Base-by-base conservation (phyloP, 306 rosid genomes). In the Fragaria ananassa region DNA sequence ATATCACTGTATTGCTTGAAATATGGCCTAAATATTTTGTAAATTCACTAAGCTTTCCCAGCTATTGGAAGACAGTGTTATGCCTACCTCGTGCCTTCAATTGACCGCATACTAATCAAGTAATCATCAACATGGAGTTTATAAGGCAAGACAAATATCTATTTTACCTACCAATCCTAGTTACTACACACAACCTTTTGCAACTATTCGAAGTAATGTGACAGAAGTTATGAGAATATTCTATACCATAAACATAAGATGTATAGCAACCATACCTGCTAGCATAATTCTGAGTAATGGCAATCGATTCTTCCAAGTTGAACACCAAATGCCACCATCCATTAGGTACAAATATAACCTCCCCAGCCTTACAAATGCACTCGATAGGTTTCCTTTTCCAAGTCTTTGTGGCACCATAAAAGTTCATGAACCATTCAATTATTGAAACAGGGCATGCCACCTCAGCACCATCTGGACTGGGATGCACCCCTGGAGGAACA, bases 261-360 rank as follows among this genome's bases (percentile, higher is more conserved):
- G 42, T 39, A 27, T 35, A 53, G 71, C 44, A 71, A 85, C 14
- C 67, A 74, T 73, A 92, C 98, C 95, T 95, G 84, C 97, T 92
- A 60, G 88, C 98, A 71, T 88, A 92, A 83, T 95, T 95, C 85
- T 95, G 97, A 15, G 98, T 95, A 77, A 95, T 92, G 82, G 96
- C 97, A 71, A 90, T 82, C 53, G 98, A 95, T 71, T 95, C 97
- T 85, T 92, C 97, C 58, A 95, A 78, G 88, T 95, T 95, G 82
- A 92, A 86, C 83, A 95, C 98, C 88, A 95, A 86, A 88, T 95
- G 97, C 98, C 97, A 95, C 98, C 98, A 95, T 67, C 98, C 98
- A 63, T 80, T 88, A 29, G 97, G 97, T 82, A 90, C 98, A 86
- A 92, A 95, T 75, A 95, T 76, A 65, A 95, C 88, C 46, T 92